Evolutionary conservation across 345 rosid species (phyloP).

Genomic region (Heritiera fomes): DNA sequence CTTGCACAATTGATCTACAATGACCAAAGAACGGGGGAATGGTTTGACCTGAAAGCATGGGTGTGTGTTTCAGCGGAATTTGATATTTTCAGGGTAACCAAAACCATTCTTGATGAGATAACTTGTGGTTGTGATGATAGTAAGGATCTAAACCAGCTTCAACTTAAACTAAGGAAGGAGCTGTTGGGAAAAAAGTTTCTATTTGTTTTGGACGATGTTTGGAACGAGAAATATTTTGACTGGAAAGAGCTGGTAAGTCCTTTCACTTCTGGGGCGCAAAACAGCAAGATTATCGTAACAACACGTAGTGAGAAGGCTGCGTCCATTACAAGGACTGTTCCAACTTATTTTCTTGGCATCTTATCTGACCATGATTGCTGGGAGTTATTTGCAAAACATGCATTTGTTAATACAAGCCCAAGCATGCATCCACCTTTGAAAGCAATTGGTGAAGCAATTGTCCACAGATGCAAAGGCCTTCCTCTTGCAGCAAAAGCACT

Average conservation of each 20-base stretch:
- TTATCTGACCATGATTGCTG: conserved; percentile 30
- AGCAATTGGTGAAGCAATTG: conserved; percentile 23
- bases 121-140: neutral
- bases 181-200: conserved; percentile 25
- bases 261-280: conserved; percentile 18
- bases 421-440: conserved; percentile 13
- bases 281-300: conserved; percentile 32
- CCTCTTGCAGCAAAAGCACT: conserved; percentile 26
- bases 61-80: too few species aligned
- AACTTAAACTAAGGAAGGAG: conserved; percentile 23
- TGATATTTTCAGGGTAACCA: too few species aligned
- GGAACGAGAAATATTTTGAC: conserved; percentile 10
- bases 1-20: neutral
- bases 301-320: conserved; percentile 28
- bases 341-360: conserved; percentile 19
- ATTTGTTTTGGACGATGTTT: conserved; percentile 36
- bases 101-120: conserved; percentile 17
- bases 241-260: conserved; percentile 29
- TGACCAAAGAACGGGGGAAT: too few species aligned
- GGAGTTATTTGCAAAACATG: conserved; percentile 21
- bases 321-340: conserved; percentile 21
- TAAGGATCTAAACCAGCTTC: conserved; percentile 28
- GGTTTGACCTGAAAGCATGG: too few species aligned
- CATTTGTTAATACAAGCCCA: neutral
- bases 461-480: conserved; percentile 28